phyloP scores from a whole-genome alignment of 108 stramenopile species.

The Mediolabrus comicus region DNA sequence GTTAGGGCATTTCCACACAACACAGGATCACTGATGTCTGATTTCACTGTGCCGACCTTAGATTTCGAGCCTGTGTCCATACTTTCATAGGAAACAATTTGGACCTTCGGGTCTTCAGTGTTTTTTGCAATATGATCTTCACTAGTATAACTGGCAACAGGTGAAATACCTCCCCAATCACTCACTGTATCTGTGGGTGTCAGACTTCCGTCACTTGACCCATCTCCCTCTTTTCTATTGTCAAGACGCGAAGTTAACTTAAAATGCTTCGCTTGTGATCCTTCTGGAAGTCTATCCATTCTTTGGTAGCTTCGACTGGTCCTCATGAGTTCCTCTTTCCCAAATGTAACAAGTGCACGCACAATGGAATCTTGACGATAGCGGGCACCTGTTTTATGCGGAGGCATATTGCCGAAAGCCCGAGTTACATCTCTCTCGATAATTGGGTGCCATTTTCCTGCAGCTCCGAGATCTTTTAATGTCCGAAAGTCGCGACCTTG shows the following conservation, averaged over 20 bases:
- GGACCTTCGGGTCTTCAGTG: slow-evolving; percentile 4
- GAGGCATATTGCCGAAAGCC: slow-evolving; percentile 87
- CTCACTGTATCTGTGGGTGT: slow-evolving; percentile 80
- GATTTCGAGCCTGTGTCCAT: slow-evolving; percentile 22
- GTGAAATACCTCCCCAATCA: slow-evolving; percentile 84
- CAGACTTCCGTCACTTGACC: slow-evolving; percentile 44
- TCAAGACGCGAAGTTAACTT: slow-evolving; percentile 35
- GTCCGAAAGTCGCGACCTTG: slow-evolving; percentile 20
- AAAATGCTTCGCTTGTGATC: slow-evolving; percentile 42
- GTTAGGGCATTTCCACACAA: slow-evolving; percentile 76
- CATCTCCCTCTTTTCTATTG: slow-evolving; percentile 17
- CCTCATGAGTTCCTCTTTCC: slow-evolving; percentile 67
- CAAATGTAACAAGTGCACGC: slow-evolving; percentile 81
- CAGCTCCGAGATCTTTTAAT: slow-evolving; percentile 55
- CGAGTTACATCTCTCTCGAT: slow-evolving; percentile 81
- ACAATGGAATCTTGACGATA: slow-evolving; percentile 81
- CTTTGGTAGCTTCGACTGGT: slow-evolving; percentile 48
- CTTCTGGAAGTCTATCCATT: slow-evolving; percentile 65
- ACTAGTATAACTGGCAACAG: slow-evolving; percentile 61
- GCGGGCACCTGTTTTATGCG: slow-evolving; percentile 78
- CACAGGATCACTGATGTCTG: slow-evolving; percentile 58
- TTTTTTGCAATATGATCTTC: slow-evolving; percentile 26
- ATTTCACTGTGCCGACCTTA: slow-evolving; percentile 22
- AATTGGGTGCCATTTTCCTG: slow-evolving; percentile 77
- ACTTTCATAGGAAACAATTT: slow-evolving; percentile 16